phyloP scores from a whole-genome alignment of 2,329 filamentous ascomycete species.

The Penicillium sp. region DNA sequence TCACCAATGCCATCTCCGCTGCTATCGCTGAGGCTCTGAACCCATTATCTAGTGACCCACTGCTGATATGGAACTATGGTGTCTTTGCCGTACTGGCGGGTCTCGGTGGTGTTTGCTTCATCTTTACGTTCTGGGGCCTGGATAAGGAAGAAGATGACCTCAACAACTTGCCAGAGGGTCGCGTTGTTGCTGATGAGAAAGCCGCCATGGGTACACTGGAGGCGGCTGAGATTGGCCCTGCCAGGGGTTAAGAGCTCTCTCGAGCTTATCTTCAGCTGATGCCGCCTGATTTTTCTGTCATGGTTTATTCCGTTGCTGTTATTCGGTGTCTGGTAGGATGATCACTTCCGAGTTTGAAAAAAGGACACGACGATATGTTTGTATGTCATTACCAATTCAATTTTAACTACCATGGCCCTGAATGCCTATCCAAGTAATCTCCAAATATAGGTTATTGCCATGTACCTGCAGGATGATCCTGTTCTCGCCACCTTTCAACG shows the following conservation, averaged over 20 bases:
- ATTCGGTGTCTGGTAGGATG: too few relatives aligned
- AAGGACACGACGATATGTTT: neutral
- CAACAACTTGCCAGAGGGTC: slow-evolving; percentile 47
- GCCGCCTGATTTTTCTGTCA: too few relatives aligned
- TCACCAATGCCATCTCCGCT: slow-evolving; percentile 68
- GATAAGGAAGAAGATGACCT: slow-evolving; percentile 69
- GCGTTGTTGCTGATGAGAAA: slow-evolving; percentile 14
- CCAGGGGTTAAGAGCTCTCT: slow-evolving; percentile 1
- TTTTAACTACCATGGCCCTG: neutral
- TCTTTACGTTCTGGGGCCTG: slow-evolving; percentile 62
- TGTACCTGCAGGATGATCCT: too few relatives aligned
- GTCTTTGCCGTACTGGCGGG: slow-evolving; percentile 63
- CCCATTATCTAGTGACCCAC: slow-evolving; percentile 62
- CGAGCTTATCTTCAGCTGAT: too few relatives aligned
- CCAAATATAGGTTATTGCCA: neutral
- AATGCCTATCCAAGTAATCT: neutral
- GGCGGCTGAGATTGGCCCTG: slow-evolving; percentile 15
- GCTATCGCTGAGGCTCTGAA: slow-evolving; percentile 69
- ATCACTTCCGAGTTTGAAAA: too few relatives aligned
- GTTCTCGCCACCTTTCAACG: neutral
- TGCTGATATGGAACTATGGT: slow-evolving; percentile 73
- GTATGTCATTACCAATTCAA: neutral
- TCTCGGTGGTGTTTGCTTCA: slow-evolving; percentile 65
- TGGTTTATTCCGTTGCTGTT: neutral
- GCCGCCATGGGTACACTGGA: slow-evolving; percentile 3